phyloP scores from a whole-genome alignment of 2,329 filamentous ascomycete genomes.

The Cercospora sp. region DNA sequence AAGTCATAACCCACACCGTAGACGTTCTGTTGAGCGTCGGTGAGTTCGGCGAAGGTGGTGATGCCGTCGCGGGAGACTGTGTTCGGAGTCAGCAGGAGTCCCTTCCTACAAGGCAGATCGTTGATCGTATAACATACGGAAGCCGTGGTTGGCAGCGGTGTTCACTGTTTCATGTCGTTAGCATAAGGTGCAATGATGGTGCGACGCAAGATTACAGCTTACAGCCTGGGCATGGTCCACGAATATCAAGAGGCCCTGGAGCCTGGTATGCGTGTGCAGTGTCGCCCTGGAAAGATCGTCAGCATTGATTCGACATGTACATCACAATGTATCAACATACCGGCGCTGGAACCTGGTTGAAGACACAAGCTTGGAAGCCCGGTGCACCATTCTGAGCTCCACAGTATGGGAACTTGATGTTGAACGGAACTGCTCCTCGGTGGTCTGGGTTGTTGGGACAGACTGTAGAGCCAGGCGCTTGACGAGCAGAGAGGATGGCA shows the following conservation, averaged over 20 bases:
- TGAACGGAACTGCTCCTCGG: slow-evolving; percentile 40
- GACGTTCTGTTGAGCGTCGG: slow-evolving; percentile 48
- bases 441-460: slow-evolving; percentile 46
- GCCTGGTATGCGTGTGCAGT: slow-evolving; percentile 42
- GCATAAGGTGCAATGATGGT: neutral
- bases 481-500: slow-evolving; percentile 35
- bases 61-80: slow-evolving; percentile 48
- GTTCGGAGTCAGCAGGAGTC: too few relatives aligned
- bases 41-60: slow-evolving; percentile 43
- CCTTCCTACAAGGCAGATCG: too few relatives aligned
- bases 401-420: slow-evolving; percentile 39
- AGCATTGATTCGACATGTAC: neutral
- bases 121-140: too few relatives aligned
- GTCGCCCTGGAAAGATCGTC: slow-evolving; percentile 37
- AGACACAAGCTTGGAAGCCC: slow-evolving; percentile 45
- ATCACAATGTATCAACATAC: slow-evolving; percentile 27
- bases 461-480: slow-evolving; percentile 24
- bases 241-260: slow-evolving; percentile 43
- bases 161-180: slow-evolving; percentile 28
- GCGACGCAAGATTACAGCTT: neutral
- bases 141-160: slow-evolving; percentile 44
- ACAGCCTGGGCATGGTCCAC: slow-evolving; percentile 36
- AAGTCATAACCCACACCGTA: slow-evolving; percentile 51
- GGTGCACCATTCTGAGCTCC: slow-evolving; percentile 44
- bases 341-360: slow-evolving; percentile 36